A percentile compares a stretch with the other conserved stretches of the same genome.
phyloP scores from a whole-genome alignment of 1,284 basidiomycete genomes.

The Apiotrichum mycotoxinovorans region DNA sequence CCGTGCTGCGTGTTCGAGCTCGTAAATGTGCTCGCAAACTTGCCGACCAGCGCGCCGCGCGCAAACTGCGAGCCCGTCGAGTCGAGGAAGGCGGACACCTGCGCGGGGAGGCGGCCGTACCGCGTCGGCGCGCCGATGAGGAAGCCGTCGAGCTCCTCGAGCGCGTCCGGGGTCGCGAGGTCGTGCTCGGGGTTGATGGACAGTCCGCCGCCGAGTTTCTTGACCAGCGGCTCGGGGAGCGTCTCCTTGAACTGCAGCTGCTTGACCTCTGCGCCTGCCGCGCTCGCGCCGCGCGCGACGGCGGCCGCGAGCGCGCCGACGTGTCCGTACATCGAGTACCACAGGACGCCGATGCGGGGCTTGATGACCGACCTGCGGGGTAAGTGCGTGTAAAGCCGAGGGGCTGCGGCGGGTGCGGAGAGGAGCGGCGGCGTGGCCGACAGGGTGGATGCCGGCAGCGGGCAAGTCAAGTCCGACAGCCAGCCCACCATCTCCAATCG shows the following conservation, averaged over 20 bases:
- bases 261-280: conserved; percentile 65
- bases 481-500: too few relatives aligned
- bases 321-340: conserved; percentile 80
- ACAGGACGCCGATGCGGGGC: conserved; percentile 70
- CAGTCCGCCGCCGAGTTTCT: conserved; percentile 64
- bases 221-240: conserved; percentile 68
- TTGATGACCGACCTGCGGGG: conserved; percentile 7
- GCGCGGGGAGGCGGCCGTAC: conserved; percentile 55
- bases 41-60: conserved; percentile 66
- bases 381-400: too few relatives aligned
- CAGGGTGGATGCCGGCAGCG: too few relatives aligned
- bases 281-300: conserved; percentile 66
- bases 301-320: conserved; percentile 71
- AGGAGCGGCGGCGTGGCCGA: too few relatives aligned
- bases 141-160: conserved; percentile 59
- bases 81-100: conserved; percentile 60
- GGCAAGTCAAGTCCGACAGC: too few relatives aligned
- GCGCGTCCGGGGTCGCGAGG: conserved; percentile 61
- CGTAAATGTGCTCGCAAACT: conserved; percentile 56
- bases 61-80: conserved; percentile 70
- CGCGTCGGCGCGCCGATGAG: conserved; percentile 71
- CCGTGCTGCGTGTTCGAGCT: conserved; percentile 45
- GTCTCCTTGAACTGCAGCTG: conserved; percentile 78
- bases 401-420: too few relatives aligned
- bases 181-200: conserved; percentile 60